Conservation (phyloP, 169 alveolate genomes). For the Eimeria nieschulzi region DNA sequence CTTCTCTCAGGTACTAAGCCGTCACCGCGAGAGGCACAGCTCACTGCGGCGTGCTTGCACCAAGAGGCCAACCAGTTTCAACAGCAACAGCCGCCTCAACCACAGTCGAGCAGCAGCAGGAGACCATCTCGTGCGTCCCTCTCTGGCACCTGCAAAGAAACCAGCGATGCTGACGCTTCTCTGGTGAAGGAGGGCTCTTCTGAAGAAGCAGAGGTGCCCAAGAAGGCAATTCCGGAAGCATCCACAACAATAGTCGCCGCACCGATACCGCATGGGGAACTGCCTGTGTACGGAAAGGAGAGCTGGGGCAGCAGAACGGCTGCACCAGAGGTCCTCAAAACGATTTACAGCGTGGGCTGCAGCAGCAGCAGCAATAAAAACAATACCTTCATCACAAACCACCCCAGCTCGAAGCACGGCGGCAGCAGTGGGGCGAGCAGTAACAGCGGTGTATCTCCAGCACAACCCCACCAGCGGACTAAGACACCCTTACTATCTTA, state of each 20-base stretch:
- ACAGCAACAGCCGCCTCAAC: constrained; percentile 20
- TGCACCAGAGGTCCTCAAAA: neutral
- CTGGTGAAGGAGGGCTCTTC: neutral
- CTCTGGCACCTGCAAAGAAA: neutral
- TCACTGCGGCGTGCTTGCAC: neutral
- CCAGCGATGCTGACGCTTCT: neutral
- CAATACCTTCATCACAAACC: too few relatives aligned
- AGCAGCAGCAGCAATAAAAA: neutral
- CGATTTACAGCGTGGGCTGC: neutral
- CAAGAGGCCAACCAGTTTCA: neutral
- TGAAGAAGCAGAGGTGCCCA: neutral
- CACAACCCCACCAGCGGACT: too few relatives aligned
- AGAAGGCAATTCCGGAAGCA: neutral
- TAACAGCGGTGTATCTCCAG: too few relatives aligned
- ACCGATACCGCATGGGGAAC: neutral
- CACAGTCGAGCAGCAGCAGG: constrained; percentile 6
- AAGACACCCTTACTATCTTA: too few relatives aligned
- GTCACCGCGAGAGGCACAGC: too few relatives aligned
- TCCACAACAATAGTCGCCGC: neutral
- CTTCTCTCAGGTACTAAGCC: too few relatives aligned
- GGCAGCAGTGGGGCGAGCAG: too few relatives aligned
- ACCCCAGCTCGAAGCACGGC: too few relatives aligned
- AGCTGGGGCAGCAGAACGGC: constrained; percentile 1
- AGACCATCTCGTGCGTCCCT: neutral
- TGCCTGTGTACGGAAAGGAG: neutral